Evolutionary conservation across 208 protist species (phyloP).

Genomic region (Naegleria fowleri): DNA sequence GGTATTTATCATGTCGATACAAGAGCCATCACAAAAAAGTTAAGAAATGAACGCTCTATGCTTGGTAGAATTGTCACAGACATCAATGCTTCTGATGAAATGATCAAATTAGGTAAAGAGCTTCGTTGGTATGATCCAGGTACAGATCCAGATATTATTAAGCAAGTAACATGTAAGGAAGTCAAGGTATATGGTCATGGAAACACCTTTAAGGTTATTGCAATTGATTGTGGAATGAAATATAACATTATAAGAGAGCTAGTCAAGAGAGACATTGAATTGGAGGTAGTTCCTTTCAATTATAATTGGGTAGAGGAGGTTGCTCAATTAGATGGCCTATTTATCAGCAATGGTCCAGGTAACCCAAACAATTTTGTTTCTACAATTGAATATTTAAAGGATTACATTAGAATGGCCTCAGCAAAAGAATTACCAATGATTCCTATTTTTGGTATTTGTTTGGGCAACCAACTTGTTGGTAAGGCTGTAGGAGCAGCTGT

Average conservation of each 20-base stretch:
- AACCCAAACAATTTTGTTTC: slow-evolving; percentile 73
- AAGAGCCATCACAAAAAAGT: slow-evolving; percentile 88
- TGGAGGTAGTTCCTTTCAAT: slow-evolving; percentile 76
- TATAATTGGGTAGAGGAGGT: slow-evolving; percentile 86
- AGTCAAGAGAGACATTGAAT: slow-evolving; percentile 28
- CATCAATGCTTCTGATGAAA: slow-evolving; percentile 31
- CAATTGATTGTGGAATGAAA: slow-evolving; percentile 76
- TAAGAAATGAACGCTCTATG: slow-evolving; percentile 84
- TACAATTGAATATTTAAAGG: slow-evolving; percentile 86
- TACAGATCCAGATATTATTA: slow-evolving; percentile 77
- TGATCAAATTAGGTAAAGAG: slow-evolving; percentile 50
- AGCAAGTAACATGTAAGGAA: slow-evolving; percentile 78
- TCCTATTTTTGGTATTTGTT: slow-evolving; percentile 97
- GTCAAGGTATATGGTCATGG: slow-evolving; percentile 72
- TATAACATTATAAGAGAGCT: slow-evolving; percentile 46
- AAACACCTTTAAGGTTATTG: slow-evolving; percentile 51
- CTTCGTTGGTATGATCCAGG: slow-evolving; percentile 82
- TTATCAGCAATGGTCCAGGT: slow-evolving; percentile 90
- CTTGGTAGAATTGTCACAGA: slow-evolving; percentile 72
- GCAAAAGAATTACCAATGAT: slow-evolving; percentile 56
- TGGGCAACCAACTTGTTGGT: slow-evolving; percentile 95
- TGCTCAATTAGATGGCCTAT: slow-evolving; percentile 79
- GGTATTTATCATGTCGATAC: slow-evolving; percentile 96
- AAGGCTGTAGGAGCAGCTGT: slow-evolving; percentile 81
- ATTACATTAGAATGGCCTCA: slow-evolving; percentile 46